phyloP scores from a whole-genome alignment of 129 eudicot species.

The Apium graveolens region DNA sequence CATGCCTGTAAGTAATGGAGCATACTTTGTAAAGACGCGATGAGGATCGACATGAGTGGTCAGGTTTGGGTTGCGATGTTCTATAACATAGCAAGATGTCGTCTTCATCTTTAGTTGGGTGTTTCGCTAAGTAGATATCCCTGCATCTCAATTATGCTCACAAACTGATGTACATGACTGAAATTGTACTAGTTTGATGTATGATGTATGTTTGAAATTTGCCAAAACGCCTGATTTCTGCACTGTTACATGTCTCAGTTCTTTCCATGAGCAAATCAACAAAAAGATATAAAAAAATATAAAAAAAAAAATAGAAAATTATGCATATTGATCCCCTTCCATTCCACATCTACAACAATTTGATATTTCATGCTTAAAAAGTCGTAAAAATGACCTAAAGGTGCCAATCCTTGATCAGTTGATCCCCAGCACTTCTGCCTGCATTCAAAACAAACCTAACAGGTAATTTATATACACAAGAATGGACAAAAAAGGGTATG shows the following conservation, averaged over 20 bases:
- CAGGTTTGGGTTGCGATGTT: neutral
- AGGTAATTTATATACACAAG: neutral
- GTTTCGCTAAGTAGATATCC: neutral
- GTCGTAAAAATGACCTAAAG: too few relatives aligned
- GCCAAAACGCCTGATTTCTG: too few relatives aligned
- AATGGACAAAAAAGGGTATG: neutral
- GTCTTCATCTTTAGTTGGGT: neutral
- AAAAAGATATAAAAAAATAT: too few relatives aligned
- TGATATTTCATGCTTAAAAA: too few relatives aligned
- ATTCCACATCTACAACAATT: too few relatives aligned
- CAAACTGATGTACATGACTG: neutral
- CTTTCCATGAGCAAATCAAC: too few relatives aligned
- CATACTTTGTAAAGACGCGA: constrained; percentile 22
- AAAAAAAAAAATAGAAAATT: too few relatives aligned
- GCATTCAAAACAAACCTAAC: neutral
- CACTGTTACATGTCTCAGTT: neutral
- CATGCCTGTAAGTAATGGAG: constrained; percentile 5
- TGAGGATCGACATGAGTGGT: neutral
- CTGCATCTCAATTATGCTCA: neutral
- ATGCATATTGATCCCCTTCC: too few relatives aligned
- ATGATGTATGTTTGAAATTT: too few relatives aligned
- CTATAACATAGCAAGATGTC: neutral
- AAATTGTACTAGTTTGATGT: neutral
- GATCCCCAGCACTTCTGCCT: too few relatives aligned
- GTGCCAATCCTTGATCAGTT: too few relatives aligned